Conservation (phyloP, 1,139 yeast genomes). For the Blastobotrys serpentis region DNA sequence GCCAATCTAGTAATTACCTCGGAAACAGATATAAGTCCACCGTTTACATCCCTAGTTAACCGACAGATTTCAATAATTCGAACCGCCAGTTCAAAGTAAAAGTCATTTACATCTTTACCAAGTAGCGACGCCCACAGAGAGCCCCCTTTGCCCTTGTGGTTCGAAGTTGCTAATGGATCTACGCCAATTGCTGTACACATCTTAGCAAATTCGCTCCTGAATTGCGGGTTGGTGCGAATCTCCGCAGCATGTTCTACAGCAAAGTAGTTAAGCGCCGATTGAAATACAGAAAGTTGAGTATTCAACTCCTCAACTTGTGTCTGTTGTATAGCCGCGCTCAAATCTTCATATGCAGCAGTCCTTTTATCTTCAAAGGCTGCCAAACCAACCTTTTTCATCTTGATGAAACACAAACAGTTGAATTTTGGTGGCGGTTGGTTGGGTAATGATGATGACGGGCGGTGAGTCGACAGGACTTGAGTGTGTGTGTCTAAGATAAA, state of each 20-base stretch:
- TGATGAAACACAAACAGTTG: too few species aligned
- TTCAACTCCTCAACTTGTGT: conserved; percentile 38
- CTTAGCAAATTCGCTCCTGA: conserved; percentile 66
- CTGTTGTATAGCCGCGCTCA: conserved; percentile 35
- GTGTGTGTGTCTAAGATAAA: neutral
- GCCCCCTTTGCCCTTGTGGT: conserved; percentile 38
- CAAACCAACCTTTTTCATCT: conserved; percentile 42
- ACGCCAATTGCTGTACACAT: conserved; percentile 79
- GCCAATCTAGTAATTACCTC: conserved; percentile 49
- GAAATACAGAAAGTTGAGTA: conserved; percentile 42
- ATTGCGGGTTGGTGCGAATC: conserved; percentile 60
- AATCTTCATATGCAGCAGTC: conserved; percentile 36
- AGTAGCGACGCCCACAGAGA: conserved; percentile 41
- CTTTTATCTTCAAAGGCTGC: conserved; percentile 42
- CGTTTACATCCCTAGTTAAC: conserved; percentile 67
- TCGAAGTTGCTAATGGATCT: conserved; percentile 66
- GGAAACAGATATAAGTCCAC: conserved; percentile 69
- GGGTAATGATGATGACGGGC: neutral
- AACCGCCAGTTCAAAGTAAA: conserved; percentile 64
- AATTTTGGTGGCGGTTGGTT: too few species aligned
- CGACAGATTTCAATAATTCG: conserved; percentile 74
- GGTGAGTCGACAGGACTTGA: neutral
- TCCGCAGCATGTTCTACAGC: conserved; percentile 59
- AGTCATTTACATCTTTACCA: conserved; percentile 52
- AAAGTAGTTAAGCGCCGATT: conserved; percentile 39